A percentile compares a stretch with the other conserved stretches of the same genome.
Evolutionary conservation across 495 filamentous ascomycete species (phyloP).

Genomic region (Pyronema domesticum): DNA sequence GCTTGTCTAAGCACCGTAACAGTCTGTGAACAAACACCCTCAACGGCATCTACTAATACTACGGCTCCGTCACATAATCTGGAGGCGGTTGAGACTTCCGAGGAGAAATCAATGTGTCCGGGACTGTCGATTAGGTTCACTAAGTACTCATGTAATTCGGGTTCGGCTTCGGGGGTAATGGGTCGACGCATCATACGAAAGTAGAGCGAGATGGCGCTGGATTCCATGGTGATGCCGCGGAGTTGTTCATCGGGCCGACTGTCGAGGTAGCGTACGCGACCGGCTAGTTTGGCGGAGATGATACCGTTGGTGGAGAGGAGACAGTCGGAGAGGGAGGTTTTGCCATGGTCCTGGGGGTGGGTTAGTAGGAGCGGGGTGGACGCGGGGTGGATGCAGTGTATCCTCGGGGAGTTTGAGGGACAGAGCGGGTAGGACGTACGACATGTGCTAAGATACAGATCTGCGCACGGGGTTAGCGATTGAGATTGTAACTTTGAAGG

Average conservation of each 20-base stretch:
- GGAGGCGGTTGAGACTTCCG: conserved; percentile 90
- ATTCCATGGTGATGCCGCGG: conserved; percentile 98
- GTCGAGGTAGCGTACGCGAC: conserved; percentile 95
- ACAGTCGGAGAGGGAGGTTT: conserved; percentile 91
- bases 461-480: conserved; percentile 30
- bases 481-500: neutral
- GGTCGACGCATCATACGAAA: conserved; percentile 72
- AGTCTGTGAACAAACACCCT: conserved; percentile 95
- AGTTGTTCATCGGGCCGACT: conserved; percentile 93
- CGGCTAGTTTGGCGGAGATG: conserved; percentile 90
- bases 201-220: conserved; percentile 89
- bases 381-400: neutral
- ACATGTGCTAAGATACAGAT: conserved; percentile 97
- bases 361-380: conserved; percentile 4
- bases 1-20: conserved; percentile 89
- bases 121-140: conserved; percentile 98
- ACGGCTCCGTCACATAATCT: conserved; percentile 87
- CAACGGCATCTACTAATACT: conserved; percentile 92
- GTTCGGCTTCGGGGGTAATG: conserved; percentile 45
- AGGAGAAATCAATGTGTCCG: conserved; percentile 97
- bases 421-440: conserved; percentile 34
- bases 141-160: conserved; percentile 67
- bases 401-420: neutral
- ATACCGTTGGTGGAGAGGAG: conserved; percentile 98
- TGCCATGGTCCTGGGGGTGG: conserved; percentile 64